phyloP scores from a whole-genome alignment of 2,329 filamentous ascomycete genomes.

The Geosmithia morbida region DNA sequence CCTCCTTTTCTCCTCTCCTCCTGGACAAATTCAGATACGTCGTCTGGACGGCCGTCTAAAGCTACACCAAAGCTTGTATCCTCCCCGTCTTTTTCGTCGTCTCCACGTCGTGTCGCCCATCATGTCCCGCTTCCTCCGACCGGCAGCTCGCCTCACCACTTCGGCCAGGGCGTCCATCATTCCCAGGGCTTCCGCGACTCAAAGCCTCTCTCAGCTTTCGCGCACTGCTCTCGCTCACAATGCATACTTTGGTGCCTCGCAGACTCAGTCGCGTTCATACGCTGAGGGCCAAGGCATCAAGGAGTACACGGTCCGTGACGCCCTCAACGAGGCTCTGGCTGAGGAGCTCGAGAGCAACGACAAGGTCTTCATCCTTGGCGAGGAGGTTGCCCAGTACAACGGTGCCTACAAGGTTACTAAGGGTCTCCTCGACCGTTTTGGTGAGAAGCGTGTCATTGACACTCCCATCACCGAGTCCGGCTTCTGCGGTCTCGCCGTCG shows the following conservation, averaged over 20 bases:
- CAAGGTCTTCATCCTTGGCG: slow-evolving; percentile 91
- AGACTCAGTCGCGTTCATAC: slow-evolving; percentile 33
- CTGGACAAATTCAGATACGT: background rate
- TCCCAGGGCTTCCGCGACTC: slow-evolving; percentile 15
- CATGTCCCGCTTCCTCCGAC: slow-evolving; percentile 38
- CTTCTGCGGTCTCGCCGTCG: slow-evolving; percentile 85
- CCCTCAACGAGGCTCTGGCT: slow-evolving; percentile 91
- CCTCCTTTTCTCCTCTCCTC: background rate
- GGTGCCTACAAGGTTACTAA: slow-evolving; percentile 99
- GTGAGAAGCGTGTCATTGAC: slow-evolving; percentile 94
- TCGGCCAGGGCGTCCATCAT: slow-evolving; percentile 20
- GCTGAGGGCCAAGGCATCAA: slow-evolving; percentile 51
- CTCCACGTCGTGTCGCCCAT: slow-evolving; percentile 13
- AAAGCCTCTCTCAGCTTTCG: slow-evolving; percentile 20
- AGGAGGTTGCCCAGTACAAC: slow-evolving; percentile 99
- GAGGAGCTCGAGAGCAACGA: slow-evolving; percentile 91
- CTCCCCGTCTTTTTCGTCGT: slow-evolving; percentile 1
- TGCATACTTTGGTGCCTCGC: slow-evolving; percentile 21
- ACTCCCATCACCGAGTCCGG: slow-evolving; percentile 97
- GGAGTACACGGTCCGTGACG: slow-evolving; percentile 94
- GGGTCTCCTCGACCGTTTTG: slow-evolving; percentile 91
- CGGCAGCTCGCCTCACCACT: slow-evolving; percentile 31
- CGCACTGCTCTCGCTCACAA: slow-evolving; percentile 21
- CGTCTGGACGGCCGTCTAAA: background rate
- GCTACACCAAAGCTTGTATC: background rate